A percentile compares a stretch with the other conserved stretches of the same genome.
Conservation (phyloP, 2,329 filamentous ascomycete species). For the Colletotrichum lentis region DNA sequence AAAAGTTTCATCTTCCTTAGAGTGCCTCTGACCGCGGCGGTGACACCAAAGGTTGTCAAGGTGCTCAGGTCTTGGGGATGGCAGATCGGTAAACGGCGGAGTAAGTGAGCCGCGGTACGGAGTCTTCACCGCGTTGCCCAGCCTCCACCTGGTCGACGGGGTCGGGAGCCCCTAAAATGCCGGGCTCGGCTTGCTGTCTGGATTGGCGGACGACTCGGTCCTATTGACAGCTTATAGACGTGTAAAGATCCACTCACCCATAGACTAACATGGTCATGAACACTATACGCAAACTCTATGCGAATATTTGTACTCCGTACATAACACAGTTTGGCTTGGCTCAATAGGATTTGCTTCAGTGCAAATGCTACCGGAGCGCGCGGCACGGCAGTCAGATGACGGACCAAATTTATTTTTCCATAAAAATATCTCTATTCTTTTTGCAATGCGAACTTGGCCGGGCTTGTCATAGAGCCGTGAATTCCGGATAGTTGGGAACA, state of each 20-base stretch:
- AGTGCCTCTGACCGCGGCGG: slow-evolving; percentile 88
- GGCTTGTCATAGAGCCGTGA: slow-evolving; percentile 1
- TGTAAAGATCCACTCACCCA: slow-evolving; percentile 33
- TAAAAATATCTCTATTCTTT: no score
- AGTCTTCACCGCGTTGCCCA: slow-evolving; percentile 7
- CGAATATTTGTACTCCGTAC: background rate
- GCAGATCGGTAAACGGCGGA: slow-evolving; percentile 79
- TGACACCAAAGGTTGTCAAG: slow-evolving; percentile 95
- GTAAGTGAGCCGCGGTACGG: slow-evolving; percentile 22
- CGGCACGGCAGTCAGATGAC: slow-evolving; percentile 11
- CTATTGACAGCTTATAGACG: slow-evolving; percentile 30
- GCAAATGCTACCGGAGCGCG: slow-evolving; percentile 25
- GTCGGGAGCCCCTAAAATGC: slow-evolving; percentile 14
- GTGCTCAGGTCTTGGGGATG: slow-evolving; percentile 87
- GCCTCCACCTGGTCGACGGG: slow-evolving; percentile 11
- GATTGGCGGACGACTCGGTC: slow-evolving; percentile 17
- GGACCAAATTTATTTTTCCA: slow-evolving; percentile 19
- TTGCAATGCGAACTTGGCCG: slow-evolving; percentile 12
- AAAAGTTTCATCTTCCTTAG: slow-evolving; percentile 97
- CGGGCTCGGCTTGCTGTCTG: slow-evolving; percentile 15
- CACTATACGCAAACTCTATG: slow-evolving; percentile 20
- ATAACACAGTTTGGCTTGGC: slow-evolving; percentile 30
- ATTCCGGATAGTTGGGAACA: slow-evolving; percentile 14
- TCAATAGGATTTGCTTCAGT: slow-evolving; percentile 28
- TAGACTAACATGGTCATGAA: slow-evolving; percentile 24